phyloP scores from a whole-genome alignment of 23 red algal species.

The Cyanidiococcus yangmingshanensis region DNA sequence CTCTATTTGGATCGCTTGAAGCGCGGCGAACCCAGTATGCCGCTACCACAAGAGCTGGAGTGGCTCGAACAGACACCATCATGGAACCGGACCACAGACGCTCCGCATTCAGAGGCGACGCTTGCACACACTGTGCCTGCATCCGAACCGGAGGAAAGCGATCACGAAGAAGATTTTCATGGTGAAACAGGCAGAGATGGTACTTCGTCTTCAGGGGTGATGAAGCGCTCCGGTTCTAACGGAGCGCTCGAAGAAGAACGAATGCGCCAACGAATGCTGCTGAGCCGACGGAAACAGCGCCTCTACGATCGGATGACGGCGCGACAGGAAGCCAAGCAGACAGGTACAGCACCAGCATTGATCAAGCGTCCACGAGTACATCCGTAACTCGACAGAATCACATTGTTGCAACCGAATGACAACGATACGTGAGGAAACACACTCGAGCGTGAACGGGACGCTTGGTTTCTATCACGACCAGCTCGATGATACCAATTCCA shows the following conservation, averaged over 20 bases:
- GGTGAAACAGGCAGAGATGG: neutral
- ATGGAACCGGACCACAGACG: neutral
- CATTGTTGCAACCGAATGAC: no score
- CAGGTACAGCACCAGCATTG: neutral
- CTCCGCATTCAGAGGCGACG: neutral
- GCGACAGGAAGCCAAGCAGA: neutral
- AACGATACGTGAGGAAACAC: no score
- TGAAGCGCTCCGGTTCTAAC: no score
- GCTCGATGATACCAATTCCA: no score
- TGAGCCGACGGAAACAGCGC: constrained; percentile 1
- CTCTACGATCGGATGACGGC: neutral
- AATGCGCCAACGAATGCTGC: neutral
- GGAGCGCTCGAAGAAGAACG: neutral
- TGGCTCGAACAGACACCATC: neutral
- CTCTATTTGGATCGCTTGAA: neutral
- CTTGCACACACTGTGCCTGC: neutral
- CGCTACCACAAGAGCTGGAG: neutral
- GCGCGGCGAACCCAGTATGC: neutral
- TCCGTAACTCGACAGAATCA: no score
- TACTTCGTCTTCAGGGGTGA: neutral
- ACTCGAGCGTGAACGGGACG: no score
- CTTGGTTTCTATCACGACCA: no score
- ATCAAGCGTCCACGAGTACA: neutral
- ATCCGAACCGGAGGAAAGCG: neutral
- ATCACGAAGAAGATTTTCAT: constrained; percentile 24